Evolutionary conservation across 2,329 filamentous ascomycete genomes (phyloP), one percentile per base, ranked within the genome.

Genomic region (Venturia carpophila): DNA sequence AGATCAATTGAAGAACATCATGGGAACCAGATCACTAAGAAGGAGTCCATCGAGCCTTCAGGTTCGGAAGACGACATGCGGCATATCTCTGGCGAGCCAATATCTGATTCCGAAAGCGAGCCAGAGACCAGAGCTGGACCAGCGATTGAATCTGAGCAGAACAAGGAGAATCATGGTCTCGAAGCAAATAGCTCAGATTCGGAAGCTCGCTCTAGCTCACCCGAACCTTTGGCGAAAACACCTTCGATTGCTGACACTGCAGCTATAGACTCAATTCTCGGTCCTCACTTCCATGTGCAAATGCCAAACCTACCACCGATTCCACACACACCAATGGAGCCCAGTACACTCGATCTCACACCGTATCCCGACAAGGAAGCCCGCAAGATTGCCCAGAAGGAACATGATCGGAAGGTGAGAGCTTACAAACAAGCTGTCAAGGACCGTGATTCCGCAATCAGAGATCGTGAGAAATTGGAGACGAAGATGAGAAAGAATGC

Each of bases 361-460:
- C 76, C 79, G 60, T 87, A 84, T 71, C 76, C 81, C 1, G 85
- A 90, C 74, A 87, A 87, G 70, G 83, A 85, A 7, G 79, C 84
- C 37, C 83, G 85, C 10, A 90, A 89, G 70, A 80, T 85, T 49
- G 87, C 86, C 1, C 86, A 90, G 70, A 89, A 87, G 66, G 87
- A 91, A 70, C 80, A 85, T 65, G 83, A 84, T 63, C 81, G 83
- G 15, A 79, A 80, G 0, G 78, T 85, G 41, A 90, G 90, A 71
- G 79, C 80, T 10, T 88, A 91, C 71, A 82, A 88, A 37, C 81
- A 84, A 70, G 83, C 85, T 13, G 74, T 89, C 67, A 90, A 89
- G 73, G 82, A 86, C 66, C 85, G 85, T 43, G 83, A 86, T 47
- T 88, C 83, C 69, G 82, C 83, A 11, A 78, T 91, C 71, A 82